Percentiles rank a stretch among this genome's conserved stretches.
These are phyloP conservation scores for Vaccinium macrocarpon DNA, from an alignment of 148 eudicot species.

Conservation along the genomic window DNA sequence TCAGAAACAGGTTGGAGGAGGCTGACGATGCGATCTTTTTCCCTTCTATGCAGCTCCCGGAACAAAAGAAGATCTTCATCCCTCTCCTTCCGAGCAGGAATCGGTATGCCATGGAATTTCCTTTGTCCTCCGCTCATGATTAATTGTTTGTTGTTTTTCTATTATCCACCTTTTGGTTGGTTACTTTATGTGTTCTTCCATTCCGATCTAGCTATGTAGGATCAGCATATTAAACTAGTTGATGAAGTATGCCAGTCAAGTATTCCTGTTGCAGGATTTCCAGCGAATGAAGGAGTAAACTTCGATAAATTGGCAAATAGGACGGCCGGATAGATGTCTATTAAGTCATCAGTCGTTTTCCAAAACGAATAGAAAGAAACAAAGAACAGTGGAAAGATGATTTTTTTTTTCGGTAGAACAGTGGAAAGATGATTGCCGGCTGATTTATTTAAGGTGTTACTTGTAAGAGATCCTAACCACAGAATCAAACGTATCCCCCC, in stretches of 20 bases:
- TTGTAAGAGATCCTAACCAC: not conserved
- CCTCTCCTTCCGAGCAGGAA: conserved; percentile 17
- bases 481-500: not conserved
- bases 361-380: not conserved
- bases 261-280: not conserved
- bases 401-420: too few species aligned
- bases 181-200: not conserved
- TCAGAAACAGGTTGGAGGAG: conserved; percentile 41
- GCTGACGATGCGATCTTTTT: conserved; percentile 24
- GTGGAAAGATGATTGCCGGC: conserved; percentile 3
- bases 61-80: conserved; percentile 38
- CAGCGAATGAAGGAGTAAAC: not conserved
- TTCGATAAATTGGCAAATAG: not conserved
- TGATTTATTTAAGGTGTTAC: not conserved
- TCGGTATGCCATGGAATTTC: conserved; percentile 1
- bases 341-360: not conserved
- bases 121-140: not conserved
- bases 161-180: not conserved
- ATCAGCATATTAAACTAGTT: not conserved
- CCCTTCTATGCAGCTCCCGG: conserved; percentile 31
- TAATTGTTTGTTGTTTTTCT: not conserved
- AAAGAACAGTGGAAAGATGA: too few species aligned
- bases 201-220: not conserved
- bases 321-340: not conserved
- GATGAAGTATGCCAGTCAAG: not conserved